Base-by-base conservation (phyloP, 495 filamentous ascomycete genomes). In the Bombardia bombarda region DNA sequence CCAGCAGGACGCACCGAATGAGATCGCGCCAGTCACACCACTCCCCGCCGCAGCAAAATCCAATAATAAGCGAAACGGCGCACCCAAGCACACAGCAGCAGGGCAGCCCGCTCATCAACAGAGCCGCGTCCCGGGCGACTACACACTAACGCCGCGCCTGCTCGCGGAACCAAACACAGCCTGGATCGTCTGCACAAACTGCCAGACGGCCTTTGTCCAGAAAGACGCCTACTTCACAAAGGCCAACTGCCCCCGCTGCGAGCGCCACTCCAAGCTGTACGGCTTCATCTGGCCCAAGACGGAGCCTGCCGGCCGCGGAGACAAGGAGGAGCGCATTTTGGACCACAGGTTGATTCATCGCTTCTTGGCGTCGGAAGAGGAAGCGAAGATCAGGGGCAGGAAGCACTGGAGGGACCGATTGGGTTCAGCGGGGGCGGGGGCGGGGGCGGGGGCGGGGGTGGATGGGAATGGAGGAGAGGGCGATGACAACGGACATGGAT, bases 201-300 rank as follows among this genome's bases (percentile, higher is more conserved):
- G 92, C 67, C 74, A 76, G 54, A 65, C 71, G 1, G 75, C 78
- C 46, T 99, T 97, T 53, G 80, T 97, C 1, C 90, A 98, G 52
- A 68, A 73, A 14, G 83, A 97, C 52, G 87, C 82, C 2, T 96
- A 92, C 59, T 80, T 80, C 42, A 93, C 90, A 2, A 80, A 84
- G 13, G 75, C 79, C 18, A 82, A 84, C 21, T 99, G 92, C 57
- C 87, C 84, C 8, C 78, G 93, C 14, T 99, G 92, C 63, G 93
- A 97, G 67, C 75, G 93, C 0, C 92, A 99, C 52, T 90, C 85
- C 20, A 97, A 93, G 62, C 69, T 99, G 1, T 99, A 96, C 58
- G 93, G 93, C 0, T 94, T 84, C 53, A 74, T 79, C 39, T 99
- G 93, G 93, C 92, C 92, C 14, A 93, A 97, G 63, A 97, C 93